Evolutionary conservation across 768 basidiomycete species (phyloP).

Genomic region (Phaffia australis): DNA sequence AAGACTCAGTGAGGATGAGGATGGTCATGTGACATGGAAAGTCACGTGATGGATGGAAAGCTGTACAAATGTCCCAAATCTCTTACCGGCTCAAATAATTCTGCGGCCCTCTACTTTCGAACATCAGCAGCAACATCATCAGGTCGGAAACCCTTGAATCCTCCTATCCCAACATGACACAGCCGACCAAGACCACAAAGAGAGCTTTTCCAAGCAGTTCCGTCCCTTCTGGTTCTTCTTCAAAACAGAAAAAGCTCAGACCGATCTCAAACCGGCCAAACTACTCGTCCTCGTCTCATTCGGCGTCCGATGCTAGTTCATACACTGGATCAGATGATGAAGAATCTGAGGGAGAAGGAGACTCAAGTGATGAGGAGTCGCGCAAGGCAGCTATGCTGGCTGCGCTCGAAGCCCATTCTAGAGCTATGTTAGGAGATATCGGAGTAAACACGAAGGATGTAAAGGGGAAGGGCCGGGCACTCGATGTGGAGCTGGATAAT

Average conservation of each 20-base stretch:
- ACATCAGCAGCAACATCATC: too few species aligned
- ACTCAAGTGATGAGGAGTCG: constrained; percentile 24
- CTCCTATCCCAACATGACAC: not conserved
- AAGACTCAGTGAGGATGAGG: too few species aligned
- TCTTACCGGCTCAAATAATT: too few species aligned
- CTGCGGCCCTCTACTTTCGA: too few species aligned
- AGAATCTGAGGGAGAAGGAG: constrained; percentile 26
- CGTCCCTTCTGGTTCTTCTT: too few species aligned
- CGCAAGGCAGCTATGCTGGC: constrained; percentile 32
- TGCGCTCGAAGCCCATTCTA: constrained; percentile 34
- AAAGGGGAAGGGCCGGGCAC: constrained; percentile 21
- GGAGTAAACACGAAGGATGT: not conserved
- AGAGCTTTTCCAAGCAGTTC: not conserved
- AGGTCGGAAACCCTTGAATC: too few species aligned
- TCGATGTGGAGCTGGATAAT: not conserved
- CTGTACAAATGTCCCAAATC: too few species aligned
- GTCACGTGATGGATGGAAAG: too few species aligned
- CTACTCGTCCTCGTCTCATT: not conserved
- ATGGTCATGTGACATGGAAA: too few species aligned
- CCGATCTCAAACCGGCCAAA: not conserved
- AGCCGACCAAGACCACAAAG: not conserved
- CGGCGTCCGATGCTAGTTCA: not conserved
- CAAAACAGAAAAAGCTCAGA: not conserved
- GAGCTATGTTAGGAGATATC: constrained; percentile 34
- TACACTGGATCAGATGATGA: constrained; percentile 20